Evolutionary conservation across 805 yeast species (phyloP).

Genomic region (Lachancea lanzarotensis): DNA sequence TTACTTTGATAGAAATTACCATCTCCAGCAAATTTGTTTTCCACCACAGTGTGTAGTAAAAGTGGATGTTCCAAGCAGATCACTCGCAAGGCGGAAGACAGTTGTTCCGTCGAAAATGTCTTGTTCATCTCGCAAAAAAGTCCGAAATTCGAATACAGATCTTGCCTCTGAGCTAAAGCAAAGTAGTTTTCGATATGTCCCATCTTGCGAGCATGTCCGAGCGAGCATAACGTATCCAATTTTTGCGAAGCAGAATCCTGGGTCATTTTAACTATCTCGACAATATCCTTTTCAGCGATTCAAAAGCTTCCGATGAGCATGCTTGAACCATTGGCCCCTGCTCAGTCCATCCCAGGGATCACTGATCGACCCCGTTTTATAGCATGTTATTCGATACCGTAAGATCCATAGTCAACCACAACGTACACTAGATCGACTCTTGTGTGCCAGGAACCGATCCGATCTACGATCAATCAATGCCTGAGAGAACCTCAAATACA

Average conservation of each 20-base stretch:
- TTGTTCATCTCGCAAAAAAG: slow-evolving; percentile 18
- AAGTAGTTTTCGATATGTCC: slow-evolving; percentile 27
- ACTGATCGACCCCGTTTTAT: too few species aligned
- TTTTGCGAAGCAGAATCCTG: not conserved
- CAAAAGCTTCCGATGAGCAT: too few species aligned
- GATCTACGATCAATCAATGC: too few species aligned
- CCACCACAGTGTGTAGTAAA: slow-evolving; percentile 16
- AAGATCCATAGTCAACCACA: too few species aligned
- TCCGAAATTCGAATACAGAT: slow-evolving; percentile 20
- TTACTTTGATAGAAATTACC: slow-evolving; percentile 15
- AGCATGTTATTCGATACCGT: too few species aligned
- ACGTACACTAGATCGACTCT: too few species aligned
- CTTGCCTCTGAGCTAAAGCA: slow-evolving; percentile 22
- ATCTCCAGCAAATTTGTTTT: slow-evolving; percentile 10
- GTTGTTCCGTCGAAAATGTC: slow-evolving; percentile 5
- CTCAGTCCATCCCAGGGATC: too few species aligned
- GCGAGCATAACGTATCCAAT: not conserved
- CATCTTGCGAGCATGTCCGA: slow-evolving; percentile 26
- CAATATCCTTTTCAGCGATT: too few species aligned
- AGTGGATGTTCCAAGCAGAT: slow-evolving; percentile 20
- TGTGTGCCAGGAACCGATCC: too few species aligned
- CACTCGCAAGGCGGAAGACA: slow-evolving; percentile 14
- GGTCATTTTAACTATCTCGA: not conserved
- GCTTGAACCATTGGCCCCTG: too few species aligned
- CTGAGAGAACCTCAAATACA: too few species aligned